Evolutionary conservation across 1,284 basidiomycete genomes (phyloP).

Genomic region (Pulveroboletus sp.): DNA sequence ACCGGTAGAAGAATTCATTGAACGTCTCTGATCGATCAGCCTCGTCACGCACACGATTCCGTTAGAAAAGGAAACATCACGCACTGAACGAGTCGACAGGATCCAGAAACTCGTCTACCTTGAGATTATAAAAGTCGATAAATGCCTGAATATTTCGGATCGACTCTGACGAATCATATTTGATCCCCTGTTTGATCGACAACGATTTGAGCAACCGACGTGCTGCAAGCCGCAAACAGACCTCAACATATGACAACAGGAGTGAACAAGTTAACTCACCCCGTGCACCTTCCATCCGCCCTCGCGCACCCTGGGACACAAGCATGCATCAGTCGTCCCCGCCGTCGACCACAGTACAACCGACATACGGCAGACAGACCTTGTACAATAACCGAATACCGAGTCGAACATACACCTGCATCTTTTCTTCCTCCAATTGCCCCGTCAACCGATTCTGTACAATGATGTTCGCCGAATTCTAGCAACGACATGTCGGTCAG

Average conservation of each 20-base stretch:
- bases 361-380: slow-evolving; percentile 37
- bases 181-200: slow-evolving; percentile 92
- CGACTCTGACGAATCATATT: slow-evolving; percentile 88
- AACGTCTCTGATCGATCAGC: slow-evolving; percentile 65
- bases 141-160: slow-evolving; percentile 84
- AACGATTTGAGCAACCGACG: slow-evolving; percentile 80
- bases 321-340: neutral
- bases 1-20: slow-evolving; percentile 87
- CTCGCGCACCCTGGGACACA: slow-evolving; percentile 66
- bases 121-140: slow-evolving; percentile 88
- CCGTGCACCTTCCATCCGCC: slow-evolving; percentile 87
- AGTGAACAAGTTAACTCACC: slow-evolving; percentile 48
- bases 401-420: slow-evolving; percentile 92
- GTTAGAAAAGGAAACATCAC: slow-evolving; percentile 28
- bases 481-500: neutral
- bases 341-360: neutral
- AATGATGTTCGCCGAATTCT: slow-evolving; percentile 96
- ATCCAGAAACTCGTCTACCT: slow-evolving; percentile 80
- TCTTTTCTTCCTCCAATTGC: slow-evolving; percentile 95
- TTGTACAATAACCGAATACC: slow-evolving; percentile 94
- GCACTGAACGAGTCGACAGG: slow-evolving; percentile 83
- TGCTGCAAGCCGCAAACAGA: slow-evolving; percentile 50
- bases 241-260: neutral
- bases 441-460: slow-evolving; percentile 92
- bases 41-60: neutral